Percentiles rank a stretch among this genome's conserved stretches.
phyloP scores from a whole-genome alignment of 2,329 filamentous ascomycete species.

The Reticulascus tulasneorum region DNA sequence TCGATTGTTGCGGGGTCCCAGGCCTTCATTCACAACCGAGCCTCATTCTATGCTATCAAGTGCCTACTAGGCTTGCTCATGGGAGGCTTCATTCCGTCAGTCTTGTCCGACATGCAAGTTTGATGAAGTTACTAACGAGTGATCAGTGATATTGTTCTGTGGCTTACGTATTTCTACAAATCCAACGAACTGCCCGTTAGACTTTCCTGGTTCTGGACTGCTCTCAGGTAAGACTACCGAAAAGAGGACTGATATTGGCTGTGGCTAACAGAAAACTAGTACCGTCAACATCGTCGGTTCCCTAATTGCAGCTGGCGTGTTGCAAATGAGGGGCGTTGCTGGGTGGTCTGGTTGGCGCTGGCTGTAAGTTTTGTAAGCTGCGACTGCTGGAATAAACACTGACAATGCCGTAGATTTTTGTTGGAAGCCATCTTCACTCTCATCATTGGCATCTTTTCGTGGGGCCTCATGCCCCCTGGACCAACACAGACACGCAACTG shows the following conservation, averaged over 20 bases:
- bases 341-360: slow-evolving; percentile 38
- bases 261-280: slow-evolving; percentile 7
- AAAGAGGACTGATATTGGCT: not conserved
- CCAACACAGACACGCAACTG: slow-evolving; percentile 49
- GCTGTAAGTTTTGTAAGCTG: slow-evolving; percentile 20
- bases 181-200: slow-evolving; percentile 24
- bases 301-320: slow-evolving; percentile 39
- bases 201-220: slow-evolving; percentile 26
- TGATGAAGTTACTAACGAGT: not conserved
- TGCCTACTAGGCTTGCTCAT: slow-evolving; percentile 42
- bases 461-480: slow-evolving; percentile 40
- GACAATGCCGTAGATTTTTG: slow-evolving; percentile 32
- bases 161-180: slow-evolving; percentile 28
- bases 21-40: slow-evolving; percentile 29
- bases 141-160: slow-evolving; percentile 23
- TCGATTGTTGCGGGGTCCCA: slow-evolving; percentile 35
- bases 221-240: too few species aligned
- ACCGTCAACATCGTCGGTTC: slow-evolving; percentile 31
- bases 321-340: slow-evolving; percentile 29
- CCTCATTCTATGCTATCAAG: slow-evolving; percentile 36
- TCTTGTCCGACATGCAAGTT: not conserved
- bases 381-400: not conserved
- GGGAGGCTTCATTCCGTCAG: slow-evolving; percentile 47
- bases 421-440: slow-evolving; percentile 45
- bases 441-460: slow-evolving; percentile 38